Evolutionary conservation across 192 early-diverging fungal genomes (phyloP).

Genomic region (Podochytrium sp.): DNA sequence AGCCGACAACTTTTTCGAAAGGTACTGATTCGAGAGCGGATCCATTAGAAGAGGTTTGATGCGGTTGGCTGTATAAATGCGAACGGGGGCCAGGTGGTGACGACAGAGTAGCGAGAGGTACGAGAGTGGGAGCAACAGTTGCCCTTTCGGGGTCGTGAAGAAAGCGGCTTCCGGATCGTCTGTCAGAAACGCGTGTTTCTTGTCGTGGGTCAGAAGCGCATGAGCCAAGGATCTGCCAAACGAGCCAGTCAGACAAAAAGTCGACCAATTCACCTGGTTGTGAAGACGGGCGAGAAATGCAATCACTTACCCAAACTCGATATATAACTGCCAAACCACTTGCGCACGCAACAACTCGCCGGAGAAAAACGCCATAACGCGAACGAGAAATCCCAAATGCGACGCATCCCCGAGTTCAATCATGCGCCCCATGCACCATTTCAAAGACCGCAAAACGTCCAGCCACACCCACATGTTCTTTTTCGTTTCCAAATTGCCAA

Average conservation of each 20-base stretch:
- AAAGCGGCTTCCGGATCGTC: background rate
- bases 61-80: background rate
- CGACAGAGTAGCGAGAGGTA: background rate
- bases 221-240: background rate
- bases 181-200: background rate
- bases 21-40: background rate
- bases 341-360: slow-evolving; percentile 5
- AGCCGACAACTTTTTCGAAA: background rate
- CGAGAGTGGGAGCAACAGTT: background rate
- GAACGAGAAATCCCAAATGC: background rate
- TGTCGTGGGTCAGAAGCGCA: background rate
- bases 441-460: background rate
- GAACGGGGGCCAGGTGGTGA: background rate
- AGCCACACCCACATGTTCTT: slow-evolving; percentile 24
- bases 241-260: background rate
- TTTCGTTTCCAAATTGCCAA: background rate
- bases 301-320: slow-evolving; percentile 17
- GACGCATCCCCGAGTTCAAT: background rate
- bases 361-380: slow-evolving; percentile 9
- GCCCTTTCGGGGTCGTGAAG: slow-evolving; percentile 15
- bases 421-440: background rate
- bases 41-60: background rate
- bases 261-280: background rate
- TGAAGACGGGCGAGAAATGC: background rate
- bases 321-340: slow-evolving; percentile 7